A percentile compares a stretch with the other conserved stretches of the same genome.
These are phyloP conservation scores for Metschnikowia kofuensis DNA, from an alignment of 805 yeast species.

Conservation along the genomic window DNA sequence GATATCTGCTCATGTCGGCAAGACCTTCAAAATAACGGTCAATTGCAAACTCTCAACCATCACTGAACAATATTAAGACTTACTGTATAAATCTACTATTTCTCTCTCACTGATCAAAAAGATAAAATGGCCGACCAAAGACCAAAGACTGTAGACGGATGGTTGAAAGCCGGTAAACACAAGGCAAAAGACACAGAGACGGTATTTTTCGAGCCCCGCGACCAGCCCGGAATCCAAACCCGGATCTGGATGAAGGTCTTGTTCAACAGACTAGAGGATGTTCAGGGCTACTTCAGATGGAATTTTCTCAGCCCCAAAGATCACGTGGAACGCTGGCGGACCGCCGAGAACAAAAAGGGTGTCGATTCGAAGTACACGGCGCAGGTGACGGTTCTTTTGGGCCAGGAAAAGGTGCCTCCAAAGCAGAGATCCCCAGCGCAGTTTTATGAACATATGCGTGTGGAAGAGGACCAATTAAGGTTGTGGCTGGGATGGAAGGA, in stretches of 20 bases:
- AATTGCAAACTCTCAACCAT: too few species aligned
- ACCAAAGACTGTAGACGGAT: not conserved
- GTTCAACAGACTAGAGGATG: constrained; percentile 1
- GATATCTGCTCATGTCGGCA: too few species aligned
- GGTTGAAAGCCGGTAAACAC: not conserved
- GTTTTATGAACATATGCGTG: not conserved
- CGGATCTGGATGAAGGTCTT: not conserved
- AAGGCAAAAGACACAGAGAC: not conserved
- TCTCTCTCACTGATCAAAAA: too few species aligned
- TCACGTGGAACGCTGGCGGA: not conserved
- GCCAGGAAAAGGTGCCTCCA: constrained; percentile 2
- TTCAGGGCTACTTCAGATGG: constrained; percentile 4
- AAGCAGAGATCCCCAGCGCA: not conserved
- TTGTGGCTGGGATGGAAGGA: constrained; percentile 2
- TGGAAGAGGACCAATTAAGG: not conserved
- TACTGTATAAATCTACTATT: not conserved
- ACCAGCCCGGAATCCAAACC: not conserved
- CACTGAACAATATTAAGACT: too few species aligned
- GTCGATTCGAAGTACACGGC: not conserved
- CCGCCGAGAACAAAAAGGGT: not conserved
- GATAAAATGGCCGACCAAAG: too few species aligned
- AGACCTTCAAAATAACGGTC: too few species aligned
- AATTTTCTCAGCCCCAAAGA: constrained; percentile 1
- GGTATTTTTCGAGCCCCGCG: not conserved
- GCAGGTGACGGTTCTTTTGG: not conserved